Conservation (phyloP, 1,284 basidiomycete genomes). For the Chondrostereum purpureum region DNA sequence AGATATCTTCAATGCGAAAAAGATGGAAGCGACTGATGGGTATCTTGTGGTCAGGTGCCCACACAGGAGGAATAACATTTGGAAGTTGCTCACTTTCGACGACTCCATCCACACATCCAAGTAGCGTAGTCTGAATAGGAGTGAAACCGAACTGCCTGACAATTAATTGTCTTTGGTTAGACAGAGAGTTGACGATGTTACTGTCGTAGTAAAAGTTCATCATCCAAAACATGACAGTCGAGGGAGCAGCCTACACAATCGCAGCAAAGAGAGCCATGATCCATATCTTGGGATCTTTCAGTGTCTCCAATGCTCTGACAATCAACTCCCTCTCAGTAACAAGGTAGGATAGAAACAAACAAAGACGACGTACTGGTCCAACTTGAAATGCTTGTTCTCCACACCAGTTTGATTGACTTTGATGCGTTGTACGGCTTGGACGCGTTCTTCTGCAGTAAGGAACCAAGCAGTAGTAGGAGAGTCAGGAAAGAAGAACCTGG, state of each 20-base stretch:
- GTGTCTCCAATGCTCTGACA: slow-evolving; percentile 60
- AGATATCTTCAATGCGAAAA: slow-evolving; percentile 50
- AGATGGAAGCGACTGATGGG: slow-evolving; percentile 51
- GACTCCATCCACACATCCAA: slow-evolving; percentile 70
- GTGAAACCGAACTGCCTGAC: slow-evolving; percentile 70
- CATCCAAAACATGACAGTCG: slow-evolving; percentile 6
- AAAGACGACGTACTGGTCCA: slow-evolving; percentile 50
- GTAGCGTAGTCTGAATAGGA: slow-evolving; percentile 63
- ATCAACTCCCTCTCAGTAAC: too few relatives aligned
- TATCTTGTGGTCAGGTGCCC: not conserved
- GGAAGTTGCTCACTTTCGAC: slow-evolving; percentile 45
- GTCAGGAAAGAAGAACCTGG: slow-evolving; percentile 68
- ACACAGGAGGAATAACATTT: slow-evolving; percentile 8
- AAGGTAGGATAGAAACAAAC: not conserved
- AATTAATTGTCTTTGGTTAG: slow-evolving; percentile 72
- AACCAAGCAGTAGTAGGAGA: slow-evolving; percentile 70
- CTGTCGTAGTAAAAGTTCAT: slow-evolving; percentile 21
- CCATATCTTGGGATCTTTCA: slow-evolving; percentile 71
- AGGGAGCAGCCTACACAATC: slow-evolving; percentile 31
- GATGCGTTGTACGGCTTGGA: slow-evolving; percentile 61
- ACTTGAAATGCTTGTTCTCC: slow-evolving; percentile 76
- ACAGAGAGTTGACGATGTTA: slow-evolving; percentile 55
- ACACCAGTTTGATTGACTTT: slow-evolving; percentile 65
- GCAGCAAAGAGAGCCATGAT: slow-evolving; percentile 62
- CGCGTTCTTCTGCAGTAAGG: slow-evolving; percentile 60